phyloP scores from a whole-genome alignment of 306 rosid species.

The Vicia faba region DNA sequence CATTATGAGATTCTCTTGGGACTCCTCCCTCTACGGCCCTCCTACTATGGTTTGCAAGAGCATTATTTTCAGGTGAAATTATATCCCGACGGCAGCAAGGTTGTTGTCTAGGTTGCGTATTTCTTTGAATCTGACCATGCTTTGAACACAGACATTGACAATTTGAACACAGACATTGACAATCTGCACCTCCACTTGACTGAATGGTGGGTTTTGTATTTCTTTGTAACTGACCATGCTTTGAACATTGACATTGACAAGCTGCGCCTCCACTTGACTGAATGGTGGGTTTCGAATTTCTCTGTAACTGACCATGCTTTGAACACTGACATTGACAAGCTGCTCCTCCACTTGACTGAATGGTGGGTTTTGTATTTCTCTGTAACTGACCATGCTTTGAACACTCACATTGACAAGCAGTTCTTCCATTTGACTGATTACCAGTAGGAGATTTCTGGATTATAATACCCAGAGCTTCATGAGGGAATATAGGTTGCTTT shows the following conservation, averaged over 20 bases:
- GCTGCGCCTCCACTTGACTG: conserved; percentile 40
- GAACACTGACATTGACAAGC: conserved; percentile 42
- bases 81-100: conserved; percentile 38
- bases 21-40: conserved; percentile 44
- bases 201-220: conserved; percentile 14
- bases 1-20: conserved; percentile 43
- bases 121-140: conserved; percentile 47
- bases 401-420: conserved; percentile 46
- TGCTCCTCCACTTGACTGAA: conserved; percentile 40
- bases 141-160: too few species aligned
- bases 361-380: conserved; percentile 32
- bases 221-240: conserved; percentile 50
- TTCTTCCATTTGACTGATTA: conserved; percentile 42
- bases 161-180: conserved; percentile 46
- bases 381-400: conserved; percentile 47
- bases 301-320: conserved; percentile 48
- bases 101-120: conserved; percentile 44
- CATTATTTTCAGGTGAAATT: conserved; percentile 46
- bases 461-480: conserved; percentile 50
- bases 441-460: conserved; percentile 45
- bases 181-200: conserved; percentile 41
- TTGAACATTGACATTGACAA: conserved; percentile 41
- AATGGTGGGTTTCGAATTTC: conserved; percentile 25
- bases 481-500: conserved; percentile 50
- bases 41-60: conserved; percentile 47